These are phyloP conservation scores for Achlya hypogyna DNA, from an alignment of 352 stramenopile genomes.

Conservation along the genomic window DNA sequence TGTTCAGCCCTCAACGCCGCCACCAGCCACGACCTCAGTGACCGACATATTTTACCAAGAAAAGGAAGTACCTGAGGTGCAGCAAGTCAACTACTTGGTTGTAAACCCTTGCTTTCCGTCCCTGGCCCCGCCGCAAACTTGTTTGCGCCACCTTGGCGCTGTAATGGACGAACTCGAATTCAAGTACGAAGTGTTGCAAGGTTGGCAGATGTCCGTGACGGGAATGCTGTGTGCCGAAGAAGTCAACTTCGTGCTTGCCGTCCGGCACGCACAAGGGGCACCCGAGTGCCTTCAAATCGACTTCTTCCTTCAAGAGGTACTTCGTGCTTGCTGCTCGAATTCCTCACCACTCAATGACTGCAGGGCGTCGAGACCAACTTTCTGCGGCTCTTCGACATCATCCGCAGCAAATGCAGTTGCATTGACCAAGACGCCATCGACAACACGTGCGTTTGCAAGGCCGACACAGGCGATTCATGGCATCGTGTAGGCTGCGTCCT, in stretches of 20 bases:
- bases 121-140: no score
- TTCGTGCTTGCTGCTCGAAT: not conserved
- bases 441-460: not conserved
- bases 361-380: conserved; percentile 6
- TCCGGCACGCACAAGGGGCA: not conserved
- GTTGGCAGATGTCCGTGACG: not conserved
- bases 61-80: no score
- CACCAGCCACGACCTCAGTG: no score
- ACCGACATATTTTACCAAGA: no score
- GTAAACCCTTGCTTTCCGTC: no score
- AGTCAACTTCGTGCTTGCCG: not conserved
- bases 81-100: no score
- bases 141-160: no score
- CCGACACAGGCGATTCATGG: not conserved
- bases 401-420: not conserved
- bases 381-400: conserved; percentile 6
- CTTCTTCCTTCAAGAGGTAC: not conserved
- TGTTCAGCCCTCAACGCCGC: no score
- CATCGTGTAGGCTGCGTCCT: not conserved
- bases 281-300: not conserved
- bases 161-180: no score
- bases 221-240: conserved; percentile 12
- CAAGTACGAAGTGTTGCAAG: no score
- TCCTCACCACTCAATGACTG: not conserved
- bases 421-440: not conserved